Percentiles rank a stretch among this genome's conserved stretches.
These are phyloP conservation scores for Solanum sejunctum DNA, from an alignment of 257 asterid species.

Conservation along the genomic window DNA sequence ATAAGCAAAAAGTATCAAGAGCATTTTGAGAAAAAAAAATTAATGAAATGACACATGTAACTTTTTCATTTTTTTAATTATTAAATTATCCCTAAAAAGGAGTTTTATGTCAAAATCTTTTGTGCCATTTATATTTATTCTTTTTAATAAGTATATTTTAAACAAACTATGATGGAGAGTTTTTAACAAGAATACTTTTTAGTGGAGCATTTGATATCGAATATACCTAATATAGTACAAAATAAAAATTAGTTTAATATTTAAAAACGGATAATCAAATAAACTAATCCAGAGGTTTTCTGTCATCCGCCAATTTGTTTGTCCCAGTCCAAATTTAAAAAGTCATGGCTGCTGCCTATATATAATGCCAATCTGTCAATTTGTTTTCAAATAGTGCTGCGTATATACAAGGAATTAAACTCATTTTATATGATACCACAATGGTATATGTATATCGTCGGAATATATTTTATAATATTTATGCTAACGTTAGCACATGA, in stretches of 20 bases:
- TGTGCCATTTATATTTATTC: no score
- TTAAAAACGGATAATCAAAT: neutral
- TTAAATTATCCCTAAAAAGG: no score
- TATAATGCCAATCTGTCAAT: neutral
- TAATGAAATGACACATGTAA: no score
- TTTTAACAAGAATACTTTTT: neutral
- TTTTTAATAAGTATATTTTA: neutral
- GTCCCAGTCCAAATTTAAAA: neutral
- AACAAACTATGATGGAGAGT: neutral
- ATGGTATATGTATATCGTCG: no score
- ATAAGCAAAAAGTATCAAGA: no score
- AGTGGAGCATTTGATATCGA: neutral
- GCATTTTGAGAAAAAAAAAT: no score
- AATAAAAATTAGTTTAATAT: neutral
- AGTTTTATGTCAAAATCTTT: no score
- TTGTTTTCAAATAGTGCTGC: neutral
- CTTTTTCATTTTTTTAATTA: no score
- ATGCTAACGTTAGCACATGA: no score
- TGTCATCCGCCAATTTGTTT: neutral
- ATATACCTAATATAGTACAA: neutral
- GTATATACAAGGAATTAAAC: no score
- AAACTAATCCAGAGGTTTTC: neutral
- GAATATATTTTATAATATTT: no score
- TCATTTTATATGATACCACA: no score
- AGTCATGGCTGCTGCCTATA: neutral